Evolutionary conservation across 1,139 yeast species (phyloP), one percentile per base, ranked within the genome.

Genomic region (Diutina catenulata): DNA sequence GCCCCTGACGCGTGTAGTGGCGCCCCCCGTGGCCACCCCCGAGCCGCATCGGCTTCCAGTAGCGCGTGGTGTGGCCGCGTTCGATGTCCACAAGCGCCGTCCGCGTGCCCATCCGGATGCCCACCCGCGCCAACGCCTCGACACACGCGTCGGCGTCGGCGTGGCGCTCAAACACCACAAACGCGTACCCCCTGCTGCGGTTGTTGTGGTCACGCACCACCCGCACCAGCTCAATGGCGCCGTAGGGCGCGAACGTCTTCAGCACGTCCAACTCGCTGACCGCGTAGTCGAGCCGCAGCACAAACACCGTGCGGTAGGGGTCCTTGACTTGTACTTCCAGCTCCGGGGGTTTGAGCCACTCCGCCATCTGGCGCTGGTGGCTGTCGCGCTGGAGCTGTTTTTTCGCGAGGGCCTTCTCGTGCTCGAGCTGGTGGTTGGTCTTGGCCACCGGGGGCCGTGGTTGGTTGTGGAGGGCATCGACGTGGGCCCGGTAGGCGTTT

Each of bases 141-240:
- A 70, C 66, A 11, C 93, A 87, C 44, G 42, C 55, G 42, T 64
- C 68, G 44, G 81, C 80, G 48, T 73, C 82, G 14, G 56, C 49
- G 40, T 71, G 80, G 36, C 67, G 62, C 48, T 73, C 79, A 55
- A 74, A 88, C 4, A 80, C 80, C 2, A 88, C 63, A 53, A 91
- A 91, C 1, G 83, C 97, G 52, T 91, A 91, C 0, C 97, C 97
- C 42, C 76, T 62, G 1, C 93, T 73, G 45, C 72, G 70, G 23
- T 72, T 71, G 0, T 63, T 50, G 2, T 50, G 52, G 49, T 81
- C 81, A 45, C 84, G 59, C 1, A 87, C 82, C 3, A 87, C 68
- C 20, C 88, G 62, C 1, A 80, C 64, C 4, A 70, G 68, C 40
- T 80, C 88, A 28, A 88, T 74, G 6, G 73, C 70, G 0, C 96